phyloP scores from a whole-genome alignment of 495 filamentous ascomycete species.

The Neurospora sp. region DNA sequence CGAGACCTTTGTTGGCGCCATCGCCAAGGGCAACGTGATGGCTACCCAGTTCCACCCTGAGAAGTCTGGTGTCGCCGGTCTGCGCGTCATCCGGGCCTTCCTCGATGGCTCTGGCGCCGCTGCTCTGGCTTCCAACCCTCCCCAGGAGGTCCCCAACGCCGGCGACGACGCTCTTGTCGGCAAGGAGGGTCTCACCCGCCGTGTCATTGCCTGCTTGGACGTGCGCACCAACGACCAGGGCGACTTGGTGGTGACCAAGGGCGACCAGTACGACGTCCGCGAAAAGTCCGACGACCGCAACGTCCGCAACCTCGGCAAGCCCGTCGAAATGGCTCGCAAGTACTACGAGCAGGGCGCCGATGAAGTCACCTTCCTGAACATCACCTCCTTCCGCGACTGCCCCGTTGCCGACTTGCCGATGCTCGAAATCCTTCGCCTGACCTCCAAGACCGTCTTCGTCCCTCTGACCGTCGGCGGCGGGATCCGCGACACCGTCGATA shows the following conservation, averaged over 20 bases:
- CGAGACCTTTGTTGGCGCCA: conserved; percentile 85
- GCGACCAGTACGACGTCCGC: conserved; percentile 99
- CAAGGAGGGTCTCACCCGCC: conserved; percentile 63
- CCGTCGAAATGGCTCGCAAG: conserved; percentile 82
- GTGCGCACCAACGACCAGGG: conserved; percentile 94
- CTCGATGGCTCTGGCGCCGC: conserved; percentile 52
- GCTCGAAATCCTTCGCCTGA: conserved; percentile 81
- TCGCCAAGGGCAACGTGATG: conserved; percentile 73
- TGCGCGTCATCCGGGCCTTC: conserved; percentile 78
- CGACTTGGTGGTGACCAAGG: conserved; percentile 94
- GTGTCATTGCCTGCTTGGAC: conserved; percentile 92
- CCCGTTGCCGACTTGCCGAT: conserved; percentile 86
- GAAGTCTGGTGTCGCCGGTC: conserved; percentile 84
- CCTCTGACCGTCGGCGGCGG: conserved; percentile 92
- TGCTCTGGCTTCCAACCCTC: conserved; percentile 18
- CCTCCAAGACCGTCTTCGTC: conserved; percentile 92
- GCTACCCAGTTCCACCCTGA: conserved; percentile 97
- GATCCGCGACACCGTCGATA: conserved; percentile 82
- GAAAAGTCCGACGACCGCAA: conserved; percentile 68
- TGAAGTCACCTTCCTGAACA: conserved; percentile 95
- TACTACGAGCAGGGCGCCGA: conserved; percentile 97
- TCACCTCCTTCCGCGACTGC: conserved; percentile 93
- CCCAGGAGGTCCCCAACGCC: neutral
- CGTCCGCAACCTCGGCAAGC: conserved; percentile 91
- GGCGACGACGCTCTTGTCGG: conserved; percentile 5